Base-by-base conservation (phyloP, 2,329 filamentous ascomycete species). In the Sclerotinia glacialis region DNA sequence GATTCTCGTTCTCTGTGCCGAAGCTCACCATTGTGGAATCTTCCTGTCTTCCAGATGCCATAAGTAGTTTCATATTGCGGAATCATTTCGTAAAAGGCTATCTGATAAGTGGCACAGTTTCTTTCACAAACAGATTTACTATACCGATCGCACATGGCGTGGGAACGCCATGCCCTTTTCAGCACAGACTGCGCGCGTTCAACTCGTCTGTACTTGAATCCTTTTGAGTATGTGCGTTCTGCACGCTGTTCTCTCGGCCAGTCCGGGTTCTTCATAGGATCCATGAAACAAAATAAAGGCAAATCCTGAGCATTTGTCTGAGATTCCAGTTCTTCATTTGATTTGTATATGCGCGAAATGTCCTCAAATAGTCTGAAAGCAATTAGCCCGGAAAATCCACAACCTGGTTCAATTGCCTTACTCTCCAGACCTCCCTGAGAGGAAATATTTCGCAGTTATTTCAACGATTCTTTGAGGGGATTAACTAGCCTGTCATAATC, bases 41-140 rank as follows among this genome's bases (percentile, higher is more conserved):
- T 16, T 26, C 49, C 49, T 52, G 23, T 52, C 28, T 52, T 52
- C 49, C 49, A 52, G 2, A 52, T 28, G 28, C 23, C 1, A 5
- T 2, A 26, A 28, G 14, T 0, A 28, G 4, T 0, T 18, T 28
- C 0, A 7, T 1, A 0, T 28, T 1, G 1, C 18, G 23, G 0
- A 0, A 9, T 18, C 14, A 52, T 28, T 2, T 28, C 49, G 5
- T 28, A 52, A 11, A 52, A 52, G 23, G 49, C 4, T 2, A 52
- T 9, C 18, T 52, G 49, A 52, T 26, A 52, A 8, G 4, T 52
- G 1, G 26, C 14, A 4, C 6, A 5, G 8, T 4, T 23, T 12
- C 5, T 2, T 12, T 23, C 9, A 23, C n/a, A 49, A 11, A 49
- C 0, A 23, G 9, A 23, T 11, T 49, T 23, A 49, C 46, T 23